phyloP scores from a whole-genome alignment of 2,329 filamentous ascomycete species.

The Colletotrichum truncatum region DNA sequence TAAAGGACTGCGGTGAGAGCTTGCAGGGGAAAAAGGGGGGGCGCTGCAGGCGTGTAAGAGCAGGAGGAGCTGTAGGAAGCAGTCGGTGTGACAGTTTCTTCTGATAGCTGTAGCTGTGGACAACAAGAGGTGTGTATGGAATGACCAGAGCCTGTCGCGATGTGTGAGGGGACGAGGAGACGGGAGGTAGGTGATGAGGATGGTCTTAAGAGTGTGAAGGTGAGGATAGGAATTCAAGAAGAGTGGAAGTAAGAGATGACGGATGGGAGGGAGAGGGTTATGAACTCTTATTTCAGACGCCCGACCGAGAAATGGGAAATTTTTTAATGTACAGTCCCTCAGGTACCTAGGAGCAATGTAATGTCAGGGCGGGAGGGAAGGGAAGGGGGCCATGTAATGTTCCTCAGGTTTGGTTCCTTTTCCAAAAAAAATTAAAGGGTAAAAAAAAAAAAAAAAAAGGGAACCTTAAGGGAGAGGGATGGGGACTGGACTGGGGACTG shows the following conservation, averaged over 20 bases:
- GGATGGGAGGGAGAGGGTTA: conserved; percentile 29
- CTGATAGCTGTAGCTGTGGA: not conserved
- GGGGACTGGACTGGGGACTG: conserved; percentile 1
- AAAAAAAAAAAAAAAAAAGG: conserved; percentile 23
- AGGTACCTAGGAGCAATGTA: conserved; percentile 22
- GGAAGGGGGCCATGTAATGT: conserved; percentile 28
- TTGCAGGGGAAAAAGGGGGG: conserved; percentile 25
- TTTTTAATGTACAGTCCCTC: conserved; percentile 20
- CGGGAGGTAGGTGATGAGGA: not conserved
- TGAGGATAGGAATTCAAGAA: conserved; percentile 18
- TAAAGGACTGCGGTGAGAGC: conserved; percentile 25
- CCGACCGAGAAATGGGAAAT: conserved; percentile 30
- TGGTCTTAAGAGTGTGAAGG: not conserved
- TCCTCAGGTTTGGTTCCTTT: conserved; percentile 31
- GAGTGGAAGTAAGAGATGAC: conserved; percentile 4
- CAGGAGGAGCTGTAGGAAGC: not conserved
- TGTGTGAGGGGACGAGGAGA: not conserved
- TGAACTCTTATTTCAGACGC: conserved; percentile 28
- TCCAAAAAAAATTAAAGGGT: conserved; percentile 29
- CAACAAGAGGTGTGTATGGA: not conserved
- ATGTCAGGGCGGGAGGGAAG: conserved; percentile 29
- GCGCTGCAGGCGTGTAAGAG: conserved; percentile 11
- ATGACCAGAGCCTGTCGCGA: conserved; percentile 11
- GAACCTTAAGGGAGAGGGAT: conserved; percentile 21
- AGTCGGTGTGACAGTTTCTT: not conserved